Base-by-base conservation (phyloP, 257 asterid species). In the Ligustrum vulgare region DNA sequence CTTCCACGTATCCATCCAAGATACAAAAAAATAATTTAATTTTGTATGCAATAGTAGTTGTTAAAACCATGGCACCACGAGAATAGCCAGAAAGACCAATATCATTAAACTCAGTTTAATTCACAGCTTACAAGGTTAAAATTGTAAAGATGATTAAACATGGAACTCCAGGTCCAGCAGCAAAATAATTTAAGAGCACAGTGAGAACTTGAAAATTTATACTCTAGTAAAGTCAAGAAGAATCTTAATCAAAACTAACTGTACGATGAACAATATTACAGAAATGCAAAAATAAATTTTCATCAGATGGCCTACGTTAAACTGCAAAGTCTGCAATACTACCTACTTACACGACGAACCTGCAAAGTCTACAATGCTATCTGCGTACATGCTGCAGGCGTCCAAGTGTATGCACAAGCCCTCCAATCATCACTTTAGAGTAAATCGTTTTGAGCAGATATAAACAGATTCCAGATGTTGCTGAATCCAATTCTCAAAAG, bases 361-460 rank as follows among this genome's bases (percentile, higher is more conserved):
- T 73, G 77, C 62, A 71, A 80, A 79, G 70, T 70, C 72, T 75
- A 73, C 49, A 35, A 58, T 75, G 56, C 81, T 81, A 80, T 64
- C 78, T 80, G 78, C 76, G 58, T 66, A 81, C 65, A 54, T 51
- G 78, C 80, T 73, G 72, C 81, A 84, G 74, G 67, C 45, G 75
- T 76, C 85, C 75, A 70, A 69, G 74, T 31, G 66, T 66, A 69
- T 75, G 78, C 76, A 64, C 72, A 65, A 70, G 72, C 69, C 75
- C 64, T 70, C 47, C 47, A 66, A 58, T 43, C 80, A 71, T 74
- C 62, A 73, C 36, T 85, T 85, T 72, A 80, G 72, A 75, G 49
- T 45, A 66, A 69, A 80, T 65, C 60, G 68, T 75, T 70, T 69
- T n/a, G 67, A 68, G 15, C 39, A 77, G 78, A 58, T 74, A 58